Conservation (phyloP, 805 yeast genomes). For the Metschnikowia arizonensis region DNA sequence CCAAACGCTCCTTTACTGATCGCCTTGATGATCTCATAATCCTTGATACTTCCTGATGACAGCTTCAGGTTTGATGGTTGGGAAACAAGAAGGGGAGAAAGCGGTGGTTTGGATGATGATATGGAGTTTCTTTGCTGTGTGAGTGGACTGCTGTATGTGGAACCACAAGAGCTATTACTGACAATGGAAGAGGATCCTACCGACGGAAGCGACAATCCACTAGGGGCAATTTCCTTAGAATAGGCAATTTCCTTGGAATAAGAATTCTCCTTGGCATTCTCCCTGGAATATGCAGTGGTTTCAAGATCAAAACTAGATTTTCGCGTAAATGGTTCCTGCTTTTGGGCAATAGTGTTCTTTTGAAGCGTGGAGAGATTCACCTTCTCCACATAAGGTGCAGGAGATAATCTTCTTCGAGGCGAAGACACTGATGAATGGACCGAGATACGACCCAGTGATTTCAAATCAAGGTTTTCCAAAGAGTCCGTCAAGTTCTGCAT, state of each 20-base stretch:
- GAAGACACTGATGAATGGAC: constrained; percentile 37
- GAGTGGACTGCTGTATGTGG: not conserved
- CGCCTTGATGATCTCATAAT: constrained; percentile 87
- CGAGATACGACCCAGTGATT: constrained; percentile 20
- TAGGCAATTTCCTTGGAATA: no score
- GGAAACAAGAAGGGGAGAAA: constrained; percentile 76
- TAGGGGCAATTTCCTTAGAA: constrained; percentile 5
- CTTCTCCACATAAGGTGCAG: constrained; percentile 42
- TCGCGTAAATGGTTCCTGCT: constrained; percentile 12
- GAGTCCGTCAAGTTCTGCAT: constrained; percentile 25
- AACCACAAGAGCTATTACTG: constrained; percentile 21
- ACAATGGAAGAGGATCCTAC: constrained; percentile 11
- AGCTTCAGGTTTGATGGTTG: constrained; percentile 53
- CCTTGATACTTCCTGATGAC: constrained; percentile 66
- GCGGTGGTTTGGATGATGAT: constrained; percentile 50
- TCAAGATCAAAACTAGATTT: constrained; percentile 18
- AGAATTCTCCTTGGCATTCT: no score
- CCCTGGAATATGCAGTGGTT: constrained; percentile 9
- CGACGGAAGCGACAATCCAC: constrained; percentile 11
- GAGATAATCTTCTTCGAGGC: constrained; percentile 57
- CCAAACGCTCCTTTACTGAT: constrained; percentile 98
- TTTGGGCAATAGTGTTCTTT: constrained; percentile 36
- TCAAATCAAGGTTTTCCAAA: constrained; percentile 27
- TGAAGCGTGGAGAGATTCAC: constrained; percentile 62
- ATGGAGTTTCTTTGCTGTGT: constrained; percentile 11